phyloP scores from a whole-genome alignment of 495 filamentous ascomycete genomes.

The Haplographium delicatum region DNA sequence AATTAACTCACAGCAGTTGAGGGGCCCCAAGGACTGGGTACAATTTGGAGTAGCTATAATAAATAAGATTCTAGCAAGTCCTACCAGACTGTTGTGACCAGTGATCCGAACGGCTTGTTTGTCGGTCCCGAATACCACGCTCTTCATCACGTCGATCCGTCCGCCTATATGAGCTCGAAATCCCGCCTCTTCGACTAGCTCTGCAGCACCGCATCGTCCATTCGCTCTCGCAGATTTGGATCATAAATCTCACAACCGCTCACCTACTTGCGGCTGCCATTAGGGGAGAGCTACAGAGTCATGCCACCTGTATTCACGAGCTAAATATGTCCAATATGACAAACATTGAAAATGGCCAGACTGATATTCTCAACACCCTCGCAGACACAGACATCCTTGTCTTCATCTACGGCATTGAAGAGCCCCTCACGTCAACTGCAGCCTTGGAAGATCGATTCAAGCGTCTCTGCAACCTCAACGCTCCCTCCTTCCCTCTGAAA shows the following conservation, averaged over 20 bases:
- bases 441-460: slow-evolving; percentile 5
- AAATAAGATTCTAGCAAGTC: too few species aligned
- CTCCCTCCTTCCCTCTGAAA: background rate
- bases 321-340: background rate
- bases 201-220: background rate
- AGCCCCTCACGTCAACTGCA: background rate
- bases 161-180: slow-evolving; percentile 11
- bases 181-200: slow-evolving; percentile 16
- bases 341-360: too few species aligned
- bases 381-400: slow-evolving; percentile 1
- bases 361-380: background rate
- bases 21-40: too few species aligned
- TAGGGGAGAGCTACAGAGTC: background rate
- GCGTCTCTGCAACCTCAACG: background rate
- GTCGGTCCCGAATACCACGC: slow-evolving; percentile 14
- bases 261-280: background rate
- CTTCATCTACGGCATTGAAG: background rate
- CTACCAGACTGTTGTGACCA: background rate
- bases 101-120: slow-evolving; percentile 4
- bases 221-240: background rate
- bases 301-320: background rate
- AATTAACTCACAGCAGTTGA: too few species aligned
- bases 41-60: too few species aligned
- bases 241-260: slow-evolving; percentile 4
- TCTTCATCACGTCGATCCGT: slow-evolving; percentile 12